phyloP scores from a whole-genome alignment of 1,284 basidiomycete species.

The Caloboletus inedulis region DNA sequence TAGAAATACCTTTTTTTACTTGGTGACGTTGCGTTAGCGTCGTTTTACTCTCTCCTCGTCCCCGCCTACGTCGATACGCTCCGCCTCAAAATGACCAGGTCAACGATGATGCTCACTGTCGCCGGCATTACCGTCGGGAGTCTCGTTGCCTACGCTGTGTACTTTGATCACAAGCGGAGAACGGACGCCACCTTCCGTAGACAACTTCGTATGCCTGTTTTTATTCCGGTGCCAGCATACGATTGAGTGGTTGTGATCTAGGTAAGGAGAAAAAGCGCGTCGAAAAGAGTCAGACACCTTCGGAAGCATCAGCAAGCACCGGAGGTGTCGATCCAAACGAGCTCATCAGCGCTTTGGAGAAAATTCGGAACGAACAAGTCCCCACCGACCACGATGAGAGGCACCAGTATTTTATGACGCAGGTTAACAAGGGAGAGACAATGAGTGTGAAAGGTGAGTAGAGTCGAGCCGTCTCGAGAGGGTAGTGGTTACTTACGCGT shows the following conservation, averaged over 20 bases:
- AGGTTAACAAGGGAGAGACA: conserved; percentile 86
- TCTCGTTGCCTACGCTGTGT: conserved; percentile 77
- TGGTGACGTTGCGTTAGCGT: background rate
- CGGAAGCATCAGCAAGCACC: conserved; percentile 39
- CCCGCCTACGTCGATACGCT: conserved; percentile 1
- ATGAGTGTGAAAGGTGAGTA: conserved; percentile 72
- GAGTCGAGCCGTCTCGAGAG: background rate
- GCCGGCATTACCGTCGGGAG: conserved; percentile 67
- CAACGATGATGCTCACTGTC: conserved; percentile 52
- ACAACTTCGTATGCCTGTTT: conserved; percentile 70
- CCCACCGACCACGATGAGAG: conserved; percentile 71
- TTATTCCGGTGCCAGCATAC: conserved; percentile 4
- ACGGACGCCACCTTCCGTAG: conserved; percentile 88
- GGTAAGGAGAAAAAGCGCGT: conserved; percentile 90
- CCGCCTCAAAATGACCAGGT: conserved; percentile 40
- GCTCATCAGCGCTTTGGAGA: conserved; percentile 58
- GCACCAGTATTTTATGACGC: conserved; percentile 89
- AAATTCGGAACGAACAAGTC: conserved; percentile 60
- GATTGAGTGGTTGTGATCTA: conserved; percentile 33
- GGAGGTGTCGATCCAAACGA: conserved; percentile 47
- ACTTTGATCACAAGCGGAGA: conserved; percentile 94
- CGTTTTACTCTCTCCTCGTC: background rate
- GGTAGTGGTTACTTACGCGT: conserved; percentile 1
- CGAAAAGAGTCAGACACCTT: conserved; percentile 71
- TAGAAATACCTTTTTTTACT: conserved; percentile 11